A percentile compares a stretch with the other conserved stretches of the same genome.
These are phyloP conservation scores for Malbranchea zuffiana DNA, from an alignment of 2,329 filamentous ascomycete genomes.

Conservation along the genomic window DNA sequence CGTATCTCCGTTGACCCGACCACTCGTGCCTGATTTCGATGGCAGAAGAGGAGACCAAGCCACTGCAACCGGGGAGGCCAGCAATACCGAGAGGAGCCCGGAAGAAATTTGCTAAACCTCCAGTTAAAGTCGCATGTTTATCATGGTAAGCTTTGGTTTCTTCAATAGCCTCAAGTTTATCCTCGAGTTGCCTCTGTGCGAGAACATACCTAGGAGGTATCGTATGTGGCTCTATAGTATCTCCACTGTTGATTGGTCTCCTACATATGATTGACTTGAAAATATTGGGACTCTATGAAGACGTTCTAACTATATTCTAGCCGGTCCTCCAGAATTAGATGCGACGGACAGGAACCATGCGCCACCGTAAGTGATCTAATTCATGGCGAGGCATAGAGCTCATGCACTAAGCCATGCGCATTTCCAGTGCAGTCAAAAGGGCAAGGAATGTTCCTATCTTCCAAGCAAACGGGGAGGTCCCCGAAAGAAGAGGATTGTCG, in stretches of 20 bases:
- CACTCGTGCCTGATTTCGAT: no score
- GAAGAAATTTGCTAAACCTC: conserved; percentile 37
- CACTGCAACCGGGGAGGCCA: conserved; percentile 1
- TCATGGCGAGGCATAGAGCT: not conserved
- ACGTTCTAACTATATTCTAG: conserved; percentile 19
- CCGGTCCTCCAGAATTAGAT: conserved; percentile 34
- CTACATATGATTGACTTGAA: no score
- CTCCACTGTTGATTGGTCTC: no score
- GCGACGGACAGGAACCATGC: conserved; percentile 36
- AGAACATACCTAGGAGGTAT: no score
- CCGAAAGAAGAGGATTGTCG: conserved; percentile 28
- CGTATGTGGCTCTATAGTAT: no score
- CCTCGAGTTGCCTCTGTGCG: no score
- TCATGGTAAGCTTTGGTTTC: conserved; percentile 27
- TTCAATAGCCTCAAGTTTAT: not conserved
- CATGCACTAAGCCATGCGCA: not conserved
- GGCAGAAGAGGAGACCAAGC: conserved; percentile 3
- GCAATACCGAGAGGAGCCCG: conserved; percentile 7
- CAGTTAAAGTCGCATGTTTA: conserved; percentile 36
- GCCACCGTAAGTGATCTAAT: conserved; percentile 28
- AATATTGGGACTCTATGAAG: conserved; percentile 5
- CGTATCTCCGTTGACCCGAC: no score
- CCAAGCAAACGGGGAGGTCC: conserved; percentile 37
- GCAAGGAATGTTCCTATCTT: conserved; percentile 32
- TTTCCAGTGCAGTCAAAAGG: conserved; percentile 30